These are phyloP conservation scores for Diaporthe australafricana DNA, from an alignment of 2,329 filamentous ascomycete genomes.

Conservation along the genomic window DNA sequence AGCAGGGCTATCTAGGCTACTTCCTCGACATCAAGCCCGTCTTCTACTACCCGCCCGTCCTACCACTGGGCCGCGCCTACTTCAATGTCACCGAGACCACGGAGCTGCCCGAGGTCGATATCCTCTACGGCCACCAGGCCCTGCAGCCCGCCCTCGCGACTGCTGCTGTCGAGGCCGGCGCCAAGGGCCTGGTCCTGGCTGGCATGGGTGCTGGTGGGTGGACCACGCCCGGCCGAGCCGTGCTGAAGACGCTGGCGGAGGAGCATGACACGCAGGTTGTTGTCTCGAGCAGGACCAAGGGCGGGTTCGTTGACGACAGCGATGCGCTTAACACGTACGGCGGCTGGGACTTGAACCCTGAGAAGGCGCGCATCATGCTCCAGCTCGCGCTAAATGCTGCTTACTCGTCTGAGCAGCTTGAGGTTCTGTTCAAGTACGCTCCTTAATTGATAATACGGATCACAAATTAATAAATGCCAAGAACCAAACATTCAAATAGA, in stretches of 20 bases:
- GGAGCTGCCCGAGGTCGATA: slow-evolving; percentile 64
- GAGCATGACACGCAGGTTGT: slow-evolving; percentile 10
- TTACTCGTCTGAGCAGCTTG: slow-evolving; percentile 9
- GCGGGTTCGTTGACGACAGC: neutral
- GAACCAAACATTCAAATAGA: neutral
- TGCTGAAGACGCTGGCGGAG: slow-evolving; percentile 12
- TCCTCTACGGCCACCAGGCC: slow-evolving; percentile 67
- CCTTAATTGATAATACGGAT: neutral
- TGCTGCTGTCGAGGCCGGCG: slow-evolving; percentile 1
- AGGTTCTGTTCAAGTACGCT: neutral
- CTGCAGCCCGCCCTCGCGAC: slow-evolving; percentile 60
- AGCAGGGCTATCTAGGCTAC: slow-evolving; percentile 67
- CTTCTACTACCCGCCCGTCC: slow-evolving; percentile 68
- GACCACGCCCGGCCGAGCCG: neutral
- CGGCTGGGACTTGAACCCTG: slow-evolving; percentile 11
- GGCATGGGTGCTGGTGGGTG: slow-evolving; percentile 8
- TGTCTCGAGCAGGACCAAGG: slow-evolving; percentile 13
- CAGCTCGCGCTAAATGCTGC: slow-evolving; percentile 8
- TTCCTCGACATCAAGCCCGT: slow-evolving; percentile 69
- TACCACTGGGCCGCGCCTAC: slow-evolving; percentile 58
- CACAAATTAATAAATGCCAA: neutral
- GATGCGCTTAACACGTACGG: neutral
- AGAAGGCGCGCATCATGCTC: slow-evolving; percentile 19
- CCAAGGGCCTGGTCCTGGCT: slow-evolving; percentile 6
- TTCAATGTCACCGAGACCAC: slow-evolving; percentile 53